Conservation (phyloP, 371 early-diverging fungal genomes). For the Lichtheimia hyalospora region DNA sequence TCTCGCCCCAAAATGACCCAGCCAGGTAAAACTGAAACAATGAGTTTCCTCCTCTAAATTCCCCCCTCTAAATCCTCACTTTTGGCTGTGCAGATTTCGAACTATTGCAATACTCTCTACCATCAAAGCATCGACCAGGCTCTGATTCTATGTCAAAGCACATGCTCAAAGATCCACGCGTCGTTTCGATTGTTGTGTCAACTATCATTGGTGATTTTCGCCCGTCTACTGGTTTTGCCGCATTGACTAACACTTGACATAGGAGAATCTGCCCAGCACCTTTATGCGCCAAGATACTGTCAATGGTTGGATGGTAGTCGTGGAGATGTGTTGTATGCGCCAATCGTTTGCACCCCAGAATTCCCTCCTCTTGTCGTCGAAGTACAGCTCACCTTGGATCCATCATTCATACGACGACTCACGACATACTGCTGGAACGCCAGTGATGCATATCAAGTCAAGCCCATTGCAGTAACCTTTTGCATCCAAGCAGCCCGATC, state of each 20-base stretch:
- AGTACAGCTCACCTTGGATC: conserved; percentile 4
- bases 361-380: conserved; percentile 6
- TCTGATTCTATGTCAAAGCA: conserved; percentile 4
- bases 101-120: neutral
- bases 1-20: too few species aligned
- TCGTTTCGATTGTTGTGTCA: neutral
- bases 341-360: neutral
- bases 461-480: conserved; percentile 6
- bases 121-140: neutral
- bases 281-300: too few species aligned
- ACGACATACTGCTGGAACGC: conserved; percentile 4
- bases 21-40: too few species aligned
- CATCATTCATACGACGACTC: conserved; percentile 1
- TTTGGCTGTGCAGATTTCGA: too few species aligned
- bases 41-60: too few species aligned
- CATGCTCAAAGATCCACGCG: neutral
- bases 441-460: neutral
- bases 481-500: neutral
- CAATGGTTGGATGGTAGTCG: conserved; percentile 6
- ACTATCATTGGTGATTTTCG: neutral
- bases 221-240: too few species aligned
- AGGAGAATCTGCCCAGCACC: too few species aligned
- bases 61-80: too few species aligned
- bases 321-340: conserved; percentile 2
- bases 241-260: too few species aligned